Base-by-base conservation (phyloP, 116 monocot species). In the Phalaenopsis hybrid region DNA sequence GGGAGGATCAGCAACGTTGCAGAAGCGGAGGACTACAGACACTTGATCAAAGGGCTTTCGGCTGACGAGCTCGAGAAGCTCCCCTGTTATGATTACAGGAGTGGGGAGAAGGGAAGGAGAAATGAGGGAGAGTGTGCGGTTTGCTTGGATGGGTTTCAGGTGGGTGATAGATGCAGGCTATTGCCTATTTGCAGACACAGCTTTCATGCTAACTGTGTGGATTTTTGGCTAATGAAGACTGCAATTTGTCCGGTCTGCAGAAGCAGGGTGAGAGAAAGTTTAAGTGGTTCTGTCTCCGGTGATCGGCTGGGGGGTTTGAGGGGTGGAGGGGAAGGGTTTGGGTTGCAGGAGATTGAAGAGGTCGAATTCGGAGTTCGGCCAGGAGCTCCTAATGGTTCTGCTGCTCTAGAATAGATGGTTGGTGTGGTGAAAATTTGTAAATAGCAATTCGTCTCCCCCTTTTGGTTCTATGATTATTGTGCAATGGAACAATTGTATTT, bases 131-230 rank as follows among this genome's bases (percentile, higher is more conserved):
- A 87, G 2, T 94, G 91, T 44, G 87, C 81, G 0, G 84, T 94
- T 34, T 94, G 94, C 76, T 70, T 94, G 78, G 94, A 94, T 61
- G 82, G 68, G 37, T 91, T 89, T 18, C 48, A 48, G 57, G 21
- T 10, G 8, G 90, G 92, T 0, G 88, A 90, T 11, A 79, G 37
- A 46, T 90, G 88, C 81, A 57, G 86, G 78, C 31, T 84, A 11
- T 75, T 92, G 23, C 88, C 88, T 0, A 10, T 31, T 1, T 92
- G 92, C 57, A 34, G 79, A 48, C 92, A 92, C 49, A 80, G 85
- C 72, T 92, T 88, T 81, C 90, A 90, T 59, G 84, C 85, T 0
- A 65, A 81, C 3, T 92, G 92, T 17, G 86, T 92, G 57, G 90
- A 92, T 75, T 80, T 61, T n/a, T 92, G 92, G 92, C 25, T 92